phyloP scores from a whole-genome alignment of 2,329 filamentous ascomycete genomes.

The Aspergillaceae sp. region DNA sequence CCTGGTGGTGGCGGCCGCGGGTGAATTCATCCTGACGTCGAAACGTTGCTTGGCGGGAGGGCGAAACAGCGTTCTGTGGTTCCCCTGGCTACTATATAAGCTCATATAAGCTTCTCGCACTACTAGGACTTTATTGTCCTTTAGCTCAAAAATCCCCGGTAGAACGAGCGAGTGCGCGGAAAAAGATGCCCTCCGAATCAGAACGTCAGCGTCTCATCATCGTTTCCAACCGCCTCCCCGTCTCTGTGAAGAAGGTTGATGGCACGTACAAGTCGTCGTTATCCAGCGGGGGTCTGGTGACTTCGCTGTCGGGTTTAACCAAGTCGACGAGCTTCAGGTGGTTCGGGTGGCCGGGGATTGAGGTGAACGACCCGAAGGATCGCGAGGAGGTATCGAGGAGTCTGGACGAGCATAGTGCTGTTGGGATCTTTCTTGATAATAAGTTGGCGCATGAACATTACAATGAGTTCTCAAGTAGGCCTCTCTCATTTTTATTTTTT shows the following conservation, averaged over 20 bases:
- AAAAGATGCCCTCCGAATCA: neutral
- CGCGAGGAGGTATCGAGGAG: constrained; percentile 59
- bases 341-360: constrained; percentile 92
- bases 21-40: too few species aligned
- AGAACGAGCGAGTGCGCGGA: neutral
- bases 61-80: too few species aligned
- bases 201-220: constrained; percentile 44
- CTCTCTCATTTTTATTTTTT: neutral
- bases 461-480: constrained; percentile 86
- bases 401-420: constrained; percentile 69
- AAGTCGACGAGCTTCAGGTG: constrained; percentile 88
- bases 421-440: constrained; percentile 80
- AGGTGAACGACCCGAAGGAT: constrained; percentile 67
- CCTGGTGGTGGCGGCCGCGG: too few species aligned
- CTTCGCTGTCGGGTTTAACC: constrained; percentile 74
- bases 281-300: constrained; percentile 87
- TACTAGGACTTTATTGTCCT: too few species aligned
- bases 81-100: too few species aligned
- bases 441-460: constrained; percentile 87
- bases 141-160: too few species aligned
- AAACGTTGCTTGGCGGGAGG: too few species aligned
- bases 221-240: constrained; percentile 82
- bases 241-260: constrained; percentile 80
- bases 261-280: constrained; percentile 76
- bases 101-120: too few species aligned